Percentiles rank a stretch among this genome's conserved stretches.
These are phyloP conservation scores for Trichoderma asperelloides DNA, from an alignment of 495 filamentous ascomycete genomes.

Conservation along the genomic window DNA sequence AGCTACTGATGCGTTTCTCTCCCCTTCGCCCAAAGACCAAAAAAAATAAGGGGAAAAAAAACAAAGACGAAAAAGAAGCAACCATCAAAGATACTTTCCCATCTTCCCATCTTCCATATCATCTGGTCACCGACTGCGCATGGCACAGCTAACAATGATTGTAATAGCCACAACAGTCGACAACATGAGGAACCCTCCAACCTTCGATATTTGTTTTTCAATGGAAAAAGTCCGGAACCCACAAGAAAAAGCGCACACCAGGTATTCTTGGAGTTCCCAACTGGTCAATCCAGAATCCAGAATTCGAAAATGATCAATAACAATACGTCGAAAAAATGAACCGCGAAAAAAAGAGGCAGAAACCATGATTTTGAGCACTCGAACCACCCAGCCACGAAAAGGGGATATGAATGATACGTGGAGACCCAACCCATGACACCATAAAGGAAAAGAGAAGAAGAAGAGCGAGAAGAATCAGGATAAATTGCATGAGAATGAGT, in stretches of 20 bases:
- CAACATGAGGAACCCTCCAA: neutral
- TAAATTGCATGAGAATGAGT: neutral
- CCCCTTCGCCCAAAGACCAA: neutral
- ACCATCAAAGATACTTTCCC: neutral
- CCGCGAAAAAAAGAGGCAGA: neutral
- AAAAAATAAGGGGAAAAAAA: neutral
- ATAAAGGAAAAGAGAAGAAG: neutral
- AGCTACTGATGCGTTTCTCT: neutral
- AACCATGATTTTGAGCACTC: constrained; percentile 4
- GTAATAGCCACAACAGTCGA: too few relatives aligned
- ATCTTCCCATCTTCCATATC: too few relatives aligned
- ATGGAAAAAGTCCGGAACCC: neutral
- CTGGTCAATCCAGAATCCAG: neutral
- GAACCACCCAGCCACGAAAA: neutral
- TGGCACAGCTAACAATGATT: too few relatives aligned
- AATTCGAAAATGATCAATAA: neutral
- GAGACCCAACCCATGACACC: constrained; percentile 6
- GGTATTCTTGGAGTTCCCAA: neutral
- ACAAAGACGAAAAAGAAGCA: neutral
- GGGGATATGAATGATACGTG: neutral
- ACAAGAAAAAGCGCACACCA: neutral
- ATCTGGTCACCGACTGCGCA: too few relatives aligned
- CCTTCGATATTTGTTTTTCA: neutral
- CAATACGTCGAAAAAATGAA: neutral
- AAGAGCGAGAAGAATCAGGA: neutral